Evolutionary conservation across 345 rosid genomes (phyloP).

Genomic region (Eucalyptus rudis): DNA sequence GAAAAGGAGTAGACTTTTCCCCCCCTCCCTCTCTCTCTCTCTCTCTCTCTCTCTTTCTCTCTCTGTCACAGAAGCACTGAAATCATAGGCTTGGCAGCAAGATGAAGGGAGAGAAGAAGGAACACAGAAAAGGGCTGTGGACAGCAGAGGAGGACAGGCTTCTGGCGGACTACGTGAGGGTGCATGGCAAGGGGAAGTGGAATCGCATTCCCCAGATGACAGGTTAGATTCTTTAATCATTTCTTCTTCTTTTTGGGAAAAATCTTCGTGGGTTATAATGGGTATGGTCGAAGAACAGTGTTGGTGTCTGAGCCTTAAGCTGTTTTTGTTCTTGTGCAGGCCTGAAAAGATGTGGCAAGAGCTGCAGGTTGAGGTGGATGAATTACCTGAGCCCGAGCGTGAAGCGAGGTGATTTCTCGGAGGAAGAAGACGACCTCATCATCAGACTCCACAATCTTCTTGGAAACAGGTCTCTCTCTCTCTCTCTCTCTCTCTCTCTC

Average conservation of each 20-base stretch:
- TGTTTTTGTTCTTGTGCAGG: background rate
- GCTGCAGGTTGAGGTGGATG: background rate
- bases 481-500: too few relatives aligned
- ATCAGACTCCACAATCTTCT: background rate
- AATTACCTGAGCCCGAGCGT: background rate
- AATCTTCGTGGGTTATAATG: background rate
- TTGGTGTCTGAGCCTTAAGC: background rate
- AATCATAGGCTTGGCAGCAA: background rate
- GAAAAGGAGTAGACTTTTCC: background rate
- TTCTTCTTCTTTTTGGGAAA: background rate
- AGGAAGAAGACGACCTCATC: background rate
- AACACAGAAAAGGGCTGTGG: background rate
- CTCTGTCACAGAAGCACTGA: background rate
- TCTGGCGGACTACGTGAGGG: background rate
- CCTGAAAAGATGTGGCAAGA: background rate
- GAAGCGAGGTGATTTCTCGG: background rate
- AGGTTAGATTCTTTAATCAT: background rate
- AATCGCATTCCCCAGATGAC: background rate
- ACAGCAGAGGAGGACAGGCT: conserved; percentile 3
- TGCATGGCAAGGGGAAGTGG: conserved; percentile 3
- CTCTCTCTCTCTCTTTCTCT: background rate
- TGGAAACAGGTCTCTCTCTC: background rate
- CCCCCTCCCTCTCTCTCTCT: background rate
- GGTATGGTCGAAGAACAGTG: background rate
- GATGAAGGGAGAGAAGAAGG: background rate